Evolutionary conservation across 2,329 filamentous ascomycete genomes (phyloP), one percentile per base, ranked within the genome.

Genomic region (Xylaria hypoxylon): DNA sequence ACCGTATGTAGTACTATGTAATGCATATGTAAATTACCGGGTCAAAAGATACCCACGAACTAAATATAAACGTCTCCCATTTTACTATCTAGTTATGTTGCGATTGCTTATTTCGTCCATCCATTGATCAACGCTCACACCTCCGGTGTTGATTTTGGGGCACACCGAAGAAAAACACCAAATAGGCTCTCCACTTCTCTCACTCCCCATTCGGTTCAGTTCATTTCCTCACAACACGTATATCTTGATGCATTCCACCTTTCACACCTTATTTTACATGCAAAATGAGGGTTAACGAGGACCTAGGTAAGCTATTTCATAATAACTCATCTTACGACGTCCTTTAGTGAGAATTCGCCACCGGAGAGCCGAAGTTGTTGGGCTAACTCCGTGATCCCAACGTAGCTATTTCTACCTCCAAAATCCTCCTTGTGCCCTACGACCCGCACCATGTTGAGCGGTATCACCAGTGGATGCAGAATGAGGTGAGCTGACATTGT

Each of bases 391-490:
- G 2, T 28, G 19, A 42, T 40, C 19, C 35, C 4, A 8, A 51
- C 19, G 26, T 4, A 96, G 93, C 90, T 19, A 81, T 96, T 35
- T 84, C 87, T 2, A 91, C 91, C 1, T 79, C 85, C 4, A 83
- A 83, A 56, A 82, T 92, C 50, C 85, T 96, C 19, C 86, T 98
- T 10, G 93, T 97, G 10, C 94, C 94, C 0, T 97, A 97, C 79
- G 90, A 90, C 69, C 80, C 84, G 42, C 91, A 89, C 75, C 95
- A 97, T 82, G 95, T 98, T 26, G 85, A 85, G 17, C 89, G 85
- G 42, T 97, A 97, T 77, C 93, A 97, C 77, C 82, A 85, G 74
- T 98, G 95, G 95, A 97, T 98, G 94, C 86, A 94, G 82, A 90
- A 96, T 74, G 85, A 90, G 58, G 91, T 87, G 77, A 72, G 79